phyloP scores from a whole-genome alignment of 495 filamentous ascomycete species.

The Tuber calosporum region DNA sequence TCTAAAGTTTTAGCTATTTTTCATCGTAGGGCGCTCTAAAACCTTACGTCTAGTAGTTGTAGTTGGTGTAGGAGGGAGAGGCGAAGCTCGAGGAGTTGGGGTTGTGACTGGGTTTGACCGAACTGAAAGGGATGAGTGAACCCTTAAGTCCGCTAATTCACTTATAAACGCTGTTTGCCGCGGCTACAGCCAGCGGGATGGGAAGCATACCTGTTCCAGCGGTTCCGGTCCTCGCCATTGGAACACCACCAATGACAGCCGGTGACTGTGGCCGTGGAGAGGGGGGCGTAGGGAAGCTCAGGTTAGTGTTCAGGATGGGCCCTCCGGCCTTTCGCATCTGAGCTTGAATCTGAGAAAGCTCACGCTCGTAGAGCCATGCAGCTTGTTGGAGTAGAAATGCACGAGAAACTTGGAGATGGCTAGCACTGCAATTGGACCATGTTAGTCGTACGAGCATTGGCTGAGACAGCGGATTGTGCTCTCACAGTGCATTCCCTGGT shows the following conservation, averaged over 20 bases:
- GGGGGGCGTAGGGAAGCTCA: slow-evolving; percentile 48
- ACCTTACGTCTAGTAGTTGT: slow-evolving; percentile 22
- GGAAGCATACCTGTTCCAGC: slow-evolving; percentile 46
- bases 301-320: slow-evolving; percentile 44
- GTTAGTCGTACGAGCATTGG: slow-evolving; percentile 23
- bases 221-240: slow-evolving; percentile 55
- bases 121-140: slow-evolving; percentile 56
- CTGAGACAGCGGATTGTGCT: slow-evolving; percentile 13
- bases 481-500: slow-evolving; percentile 74
- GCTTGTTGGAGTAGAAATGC: slow-evolving; percentile 89
- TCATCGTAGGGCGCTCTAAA: background rate
- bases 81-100: slow-evolving; percentile 19
- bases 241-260: slow-evolving; percentile 50
- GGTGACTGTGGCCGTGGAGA: slow-evolving; percentile 48
- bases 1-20: slow-evolving; percentile 13
- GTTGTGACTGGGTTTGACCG: slow-evolving; percentile 47
- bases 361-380: slow-evolving; percentile 88
- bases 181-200: background rate
- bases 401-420: slow-evolving; percentile 58
- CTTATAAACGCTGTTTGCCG: slow-evolving; percentile 34
- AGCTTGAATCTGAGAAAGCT: slow-evolving; percentile 77
- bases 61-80: slow-evolving; percentile 21
- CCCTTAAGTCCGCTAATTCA: slow-evolving; percentile 45
- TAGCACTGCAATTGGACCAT: slow-evolving; percentile 44
- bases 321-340: slow-evolving; percentile 74